phyloP scores from a whole-genome alignment of 2,329 filamentous ascomycete genomes.

The Penicillium sp. region DNA sequence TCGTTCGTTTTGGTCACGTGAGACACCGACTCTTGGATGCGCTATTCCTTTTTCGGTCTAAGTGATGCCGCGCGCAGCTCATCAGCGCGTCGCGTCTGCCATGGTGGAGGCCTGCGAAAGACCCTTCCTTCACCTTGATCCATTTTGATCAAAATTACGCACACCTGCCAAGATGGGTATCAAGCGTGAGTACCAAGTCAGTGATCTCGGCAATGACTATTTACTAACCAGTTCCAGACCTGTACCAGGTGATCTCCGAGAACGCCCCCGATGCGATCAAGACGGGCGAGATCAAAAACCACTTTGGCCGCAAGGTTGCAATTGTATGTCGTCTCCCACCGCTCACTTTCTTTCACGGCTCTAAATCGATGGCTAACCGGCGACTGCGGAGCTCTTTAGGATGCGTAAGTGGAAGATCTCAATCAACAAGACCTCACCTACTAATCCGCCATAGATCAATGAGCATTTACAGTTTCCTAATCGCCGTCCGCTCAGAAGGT shows the following conservation, averaged over 20 bases:
- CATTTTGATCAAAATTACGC: slow-evolving; percentile 1
- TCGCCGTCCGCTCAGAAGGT: slow-evolving; percentile 93
- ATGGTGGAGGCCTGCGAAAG: slow-evolving; percentile 6
- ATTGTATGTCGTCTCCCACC: slow-evolving; percentile 63
- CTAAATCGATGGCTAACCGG: not conserved
- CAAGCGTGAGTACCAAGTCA: slow-evolving; percentile 43
- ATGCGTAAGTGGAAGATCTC: slow-evolving; percentile 49
- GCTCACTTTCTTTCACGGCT: not conserved
- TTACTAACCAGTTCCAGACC: slow-evolving; percentile 47
- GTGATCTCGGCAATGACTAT: slow-evolving; percentile 56
- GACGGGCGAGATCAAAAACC: slow-evolving; percentile 96
- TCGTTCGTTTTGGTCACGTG: slow-evolving; percentile 20
- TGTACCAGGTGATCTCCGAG: slow-evolving; percentile 81
- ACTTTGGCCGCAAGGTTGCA: slow-evolving; percentile 96
- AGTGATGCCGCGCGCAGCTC: slow-evolving; percentile 16
- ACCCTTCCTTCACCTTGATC: not conserved
- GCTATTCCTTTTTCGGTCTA: slow-evolving; percentile 18
- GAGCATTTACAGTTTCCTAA: slow-evolving; percentile 98
- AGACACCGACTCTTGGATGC: not conserved
- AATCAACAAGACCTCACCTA: not conserved
- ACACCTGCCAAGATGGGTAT: slow-evolving; percentile 46
- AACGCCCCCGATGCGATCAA: slow-evolving; percentile 95
- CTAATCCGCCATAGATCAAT: slow-evolving; percentile 65
- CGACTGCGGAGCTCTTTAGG: slow-evolving; percentile 39
- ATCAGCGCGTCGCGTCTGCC: slow-evolving; percentile 18